Evolutionary conservation across 2,329 filamentous ascomycete species (phyloP), one percentile per base, ranked within the genome.

Genomic region (Apiospora koreana): DNA sequence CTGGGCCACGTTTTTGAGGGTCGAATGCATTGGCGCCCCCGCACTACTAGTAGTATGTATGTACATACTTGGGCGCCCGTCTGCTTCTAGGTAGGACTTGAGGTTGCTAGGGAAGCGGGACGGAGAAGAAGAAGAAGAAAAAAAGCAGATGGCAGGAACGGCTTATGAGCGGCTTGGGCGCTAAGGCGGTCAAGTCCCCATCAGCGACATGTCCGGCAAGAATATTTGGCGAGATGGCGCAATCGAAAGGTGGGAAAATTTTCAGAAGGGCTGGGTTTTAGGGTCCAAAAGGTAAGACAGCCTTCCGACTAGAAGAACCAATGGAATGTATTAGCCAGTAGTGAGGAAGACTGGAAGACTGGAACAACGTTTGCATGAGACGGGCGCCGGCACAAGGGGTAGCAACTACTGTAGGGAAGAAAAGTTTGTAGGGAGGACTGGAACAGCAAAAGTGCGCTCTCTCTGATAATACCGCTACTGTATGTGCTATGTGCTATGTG

Each of bases 181-280:
- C 46, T n/a, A 69, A 67, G 68, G 58, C 69, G 31, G 25, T 43
- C 65, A 64, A 62, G 54, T n/a, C 54, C 54, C 54, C 54, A n/a
- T n/a, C 54, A 12, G 28, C 18, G n/a, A 14, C 21, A 16, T 23
- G 48, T 7, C 25, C 18, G 48, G 48, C 14, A 28, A 14, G 25
- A 54, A 54, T 28, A 54, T 28, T 54, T 25, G 48, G 48, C 48
- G 48, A 54, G 48, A 62, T 62, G 54, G 54, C 54, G 54, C 54
- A 14, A 62, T 62, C 54, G 18, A 62, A 62, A 58, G 28, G 50
- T 35, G 28, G 28, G 28, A 58, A 58, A 58, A 35, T 35, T 58
- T 54, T 54, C 25, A 31, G 50, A 54, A 54, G 18, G 14, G 50
- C 25, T 31, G 16, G 50, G 50, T 14, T 28, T 54, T 28, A 54